Evolutionary conservation across 1,284 basidiomycete species (phyloP).

Genomic region (Schizophyllum commune): DNA sequence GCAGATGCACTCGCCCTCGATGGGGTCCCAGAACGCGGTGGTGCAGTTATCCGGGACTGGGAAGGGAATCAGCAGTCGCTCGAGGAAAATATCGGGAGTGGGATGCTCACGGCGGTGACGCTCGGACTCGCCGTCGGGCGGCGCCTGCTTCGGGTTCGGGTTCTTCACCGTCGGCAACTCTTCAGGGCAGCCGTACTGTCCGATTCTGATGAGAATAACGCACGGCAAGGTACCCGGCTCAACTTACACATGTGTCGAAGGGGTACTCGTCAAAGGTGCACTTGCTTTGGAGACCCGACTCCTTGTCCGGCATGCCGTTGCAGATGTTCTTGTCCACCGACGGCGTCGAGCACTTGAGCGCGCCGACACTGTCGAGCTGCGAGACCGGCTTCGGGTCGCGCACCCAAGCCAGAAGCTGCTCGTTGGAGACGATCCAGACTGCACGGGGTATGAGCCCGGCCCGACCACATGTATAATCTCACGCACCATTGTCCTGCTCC

Average conservation of each 20-base stretch:
- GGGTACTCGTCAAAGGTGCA: constrained; percentile 70
- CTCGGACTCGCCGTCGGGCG: constrained; percentile 30
- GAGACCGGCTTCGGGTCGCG: constrained; percentile 60
- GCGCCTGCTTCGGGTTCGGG: constrained; percentile 58
- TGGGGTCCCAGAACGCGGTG: constrained; percentile 75
- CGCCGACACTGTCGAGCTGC: constrained; percentile 43
- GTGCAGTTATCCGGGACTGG: constrained; percentile 67
- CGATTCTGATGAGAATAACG: neutral
- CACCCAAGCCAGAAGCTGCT: constrained; percentile 72
- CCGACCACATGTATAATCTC: neutral
- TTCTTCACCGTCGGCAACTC: constrained; percentile 44
- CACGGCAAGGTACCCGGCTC: neutral
- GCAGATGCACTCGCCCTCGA: constrained; percentile 58
- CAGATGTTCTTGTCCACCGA: constrained; percentile 54
- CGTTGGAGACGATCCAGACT: constrained; percentile 75
- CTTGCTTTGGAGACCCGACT: constrained; percentile 49
- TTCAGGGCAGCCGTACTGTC: constrained; percentile 67
- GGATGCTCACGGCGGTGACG: constrained; percentile 45
- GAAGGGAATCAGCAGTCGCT: neutral
- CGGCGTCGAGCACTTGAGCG: constrained; percentile 59
- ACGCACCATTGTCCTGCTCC: constrained; percentile 53
- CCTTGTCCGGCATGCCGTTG: constrained; percentile 64
- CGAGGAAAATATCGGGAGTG: neutral
- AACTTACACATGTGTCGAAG: constrained; percentile 66
- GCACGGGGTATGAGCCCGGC: neutral